phyloP scores from a whole-genome alignment of 768 basidiomycete species.

The Lactarius hatsudake region DNA sequence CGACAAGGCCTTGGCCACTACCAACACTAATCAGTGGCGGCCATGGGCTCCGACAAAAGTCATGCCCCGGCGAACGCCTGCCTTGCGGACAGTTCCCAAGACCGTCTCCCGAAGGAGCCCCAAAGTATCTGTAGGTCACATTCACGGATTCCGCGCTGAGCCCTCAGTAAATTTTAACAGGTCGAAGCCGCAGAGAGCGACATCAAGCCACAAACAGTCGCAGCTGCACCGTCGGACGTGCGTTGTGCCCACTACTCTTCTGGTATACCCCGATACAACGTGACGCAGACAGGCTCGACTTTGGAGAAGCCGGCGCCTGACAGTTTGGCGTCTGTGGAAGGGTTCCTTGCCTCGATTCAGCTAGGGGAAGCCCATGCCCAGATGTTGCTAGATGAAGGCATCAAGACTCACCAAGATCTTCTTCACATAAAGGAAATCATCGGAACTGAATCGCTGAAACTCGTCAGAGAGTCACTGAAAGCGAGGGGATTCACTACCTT shows the following conservation, averaged over 20 bases:
- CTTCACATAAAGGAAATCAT: background rate
- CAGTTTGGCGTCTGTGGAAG: background rate
- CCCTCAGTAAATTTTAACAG: background rate
- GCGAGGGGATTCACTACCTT: constrained; percentile 11
- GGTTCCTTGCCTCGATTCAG: background rate
- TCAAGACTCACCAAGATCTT: constrained; percentile 5
- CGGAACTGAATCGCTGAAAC: background rate
- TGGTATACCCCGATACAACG: background rate
- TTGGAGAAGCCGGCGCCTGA: background rate
- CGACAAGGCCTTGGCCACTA: background rate
- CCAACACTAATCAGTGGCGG: background rate
- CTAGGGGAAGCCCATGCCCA: constrained; percentile 2
- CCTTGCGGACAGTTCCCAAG: background rate
- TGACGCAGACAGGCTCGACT: background rate
- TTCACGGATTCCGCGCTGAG: background rate
- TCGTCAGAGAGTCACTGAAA: background rate
- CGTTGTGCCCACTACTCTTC: background rate
- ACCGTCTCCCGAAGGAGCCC: background rate
- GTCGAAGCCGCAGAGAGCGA: background rate
- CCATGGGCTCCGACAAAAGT: background rate
- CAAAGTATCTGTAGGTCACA: background rate
- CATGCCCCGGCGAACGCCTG: background rate
- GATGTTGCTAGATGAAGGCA: constrained; percentile 9
- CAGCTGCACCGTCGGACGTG: background rate
- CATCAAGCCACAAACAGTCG: background rate